These are phyloP conservation scores for Chytriomyces sp. DNA, from an alignment of 192 early-diverging fungal species.

Conservation along the genomic window DNA sequence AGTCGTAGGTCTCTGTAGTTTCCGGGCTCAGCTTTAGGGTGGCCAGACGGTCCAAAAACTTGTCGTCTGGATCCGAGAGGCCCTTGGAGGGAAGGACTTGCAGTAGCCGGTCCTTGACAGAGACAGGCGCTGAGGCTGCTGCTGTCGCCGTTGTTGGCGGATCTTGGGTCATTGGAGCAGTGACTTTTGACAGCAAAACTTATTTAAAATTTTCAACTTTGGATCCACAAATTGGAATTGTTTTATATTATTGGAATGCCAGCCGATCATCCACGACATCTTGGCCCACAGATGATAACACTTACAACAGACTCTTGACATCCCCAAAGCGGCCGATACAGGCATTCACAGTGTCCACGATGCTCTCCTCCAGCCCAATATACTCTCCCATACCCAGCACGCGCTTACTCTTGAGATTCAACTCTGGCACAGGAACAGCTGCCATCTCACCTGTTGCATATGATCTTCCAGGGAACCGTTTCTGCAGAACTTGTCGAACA, in stretches of 20 bases:
- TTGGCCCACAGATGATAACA: too few relatives aligned
- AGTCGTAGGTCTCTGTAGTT: neutral
- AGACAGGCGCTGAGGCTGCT: too few relatives aligned
- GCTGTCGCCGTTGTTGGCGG: too few relatives aligned
- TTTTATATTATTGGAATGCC: too few relatives aligned
- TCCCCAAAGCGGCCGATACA: constrained; percentile 3
- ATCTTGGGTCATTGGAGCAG: too few relatives aligned
- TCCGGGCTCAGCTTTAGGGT: neutral
- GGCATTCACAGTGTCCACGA: constrained; percentile 29
- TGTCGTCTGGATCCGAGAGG: neutral
- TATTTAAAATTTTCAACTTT: too few relatives aligned
- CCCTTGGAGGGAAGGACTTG: neutral
- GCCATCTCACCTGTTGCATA: constrained; percentile 6
- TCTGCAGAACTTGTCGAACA: constrained; percentile 14
- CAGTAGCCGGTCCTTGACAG: too few relatives aligned
- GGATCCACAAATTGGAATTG: too few relatives aligned
- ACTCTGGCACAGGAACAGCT: constrained; percentile 18
- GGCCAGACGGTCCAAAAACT: neutral
- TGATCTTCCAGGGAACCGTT: constrained; percentile 11
- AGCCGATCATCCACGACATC: too few relatives aligned
- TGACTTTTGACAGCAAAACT: too few relatives aligned
- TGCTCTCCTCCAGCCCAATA: constrained; percentile 15
- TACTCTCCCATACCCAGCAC: constrained; percentile 34
- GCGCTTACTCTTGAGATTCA: constrained; percentile 26
- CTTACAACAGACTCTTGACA: neutral